Evolutionary conservation across 1,139 yeast genomes (phyloP).

Genomic region (Zygoascus hellenicus): DNA sequence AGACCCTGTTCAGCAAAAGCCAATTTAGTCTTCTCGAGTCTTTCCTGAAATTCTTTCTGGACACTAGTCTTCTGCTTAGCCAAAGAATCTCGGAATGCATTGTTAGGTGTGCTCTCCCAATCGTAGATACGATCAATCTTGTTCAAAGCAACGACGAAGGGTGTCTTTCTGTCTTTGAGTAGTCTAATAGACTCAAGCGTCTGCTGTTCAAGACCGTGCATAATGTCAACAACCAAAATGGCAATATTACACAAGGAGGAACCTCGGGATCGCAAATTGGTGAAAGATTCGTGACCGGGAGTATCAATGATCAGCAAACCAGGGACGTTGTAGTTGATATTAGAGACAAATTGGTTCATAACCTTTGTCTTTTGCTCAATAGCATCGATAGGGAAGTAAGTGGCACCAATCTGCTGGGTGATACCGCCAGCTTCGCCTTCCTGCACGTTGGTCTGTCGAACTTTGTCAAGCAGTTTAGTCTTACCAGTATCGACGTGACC

Average conservation of each 20-base stretch:
- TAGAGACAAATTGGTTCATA: slow-evolving; percentile 82
- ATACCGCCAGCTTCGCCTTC: slow-evolving; percentile 99
- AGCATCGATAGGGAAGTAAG: slow-evolving; percentile 96
- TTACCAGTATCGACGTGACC: slow-evolving; percentile 99
- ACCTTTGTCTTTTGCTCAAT: slow-evolving; percentile 85
- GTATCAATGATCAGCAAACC: slow-evolving; percentile 96
- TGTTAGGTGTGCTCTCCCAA: slow-evolving; percentile 87
- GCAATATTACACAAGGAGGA: slow-evolving; percentile 98
- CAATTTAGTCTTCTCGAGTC: slow-evolving; percentile 78
- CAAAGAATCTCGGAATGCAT: slow-evolving; percentile 91
- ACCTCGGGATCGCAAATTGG: slow-evolving; percentile 97
- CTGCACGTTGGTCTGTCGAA: slow-evolving; percentile 98
- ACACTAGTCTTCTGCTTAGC: slow-evolving; percentile 77
- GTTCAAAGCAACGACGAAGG: slow-evolving; percentile 93
- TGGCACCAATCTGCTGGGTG: slow-evolving; percentile 99
- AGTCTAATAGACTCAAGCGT: slow-evolving; percentile 89
- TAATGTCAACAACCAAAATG: slow-evolving; percentile 92
- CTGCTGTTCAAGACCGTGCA: slow-evolving; percentile 99
- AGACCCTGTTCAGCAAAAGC: slow-evolving; percentile 97
- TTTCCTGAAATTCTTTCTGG: slow-evolving; percentile 84
- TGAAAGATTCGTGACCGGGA: slow-evolving; percentile 99
- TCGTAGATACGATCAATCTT: slow-evolving; percentile 96
- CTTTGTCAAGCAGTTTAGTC: slow-evolving; percentile 90
- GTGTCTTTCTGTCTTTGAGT: slow-evolving; percentile 94
- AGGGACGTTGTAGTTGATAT: slow-evolving; percentile 81